Base-by-base conservation (phyloP, 805 yeast genomes). In the Candida yuanshanica region DNA sequence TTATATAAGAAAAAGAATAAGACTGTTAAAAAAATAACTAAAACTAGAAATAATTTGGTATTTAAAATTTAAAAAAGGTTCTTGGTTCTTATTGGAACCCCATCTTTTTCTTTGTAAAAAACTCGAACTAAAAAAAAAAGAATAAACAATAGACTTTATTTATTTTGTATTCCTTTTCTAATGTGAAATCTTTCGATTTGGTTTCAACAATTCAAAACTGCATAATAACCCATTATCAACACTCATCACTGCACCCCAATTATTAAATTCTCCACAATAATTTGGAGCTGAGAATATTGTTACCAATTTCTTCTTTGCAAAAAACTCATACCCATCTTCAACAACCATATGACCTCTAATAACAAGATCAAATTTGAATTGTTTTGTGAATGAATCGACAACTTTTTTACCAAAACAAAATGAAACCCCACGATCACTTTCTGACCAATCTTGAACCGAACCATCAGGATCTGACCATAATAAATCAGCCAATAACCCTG, bases 221-320 rank as follows among this genome's bases (percentile, higher is more conserved):
- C 99, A 93, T 45, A 93, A 68, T 49, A 93, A 71, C 55, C 91
- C 96, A 47, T 87, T 95, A 49, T 86, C 79, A 14, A 93, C 98
- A 52, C 95, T 83, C 97, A 93, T 89, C 4, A 91, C 97, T 1
- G 99, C 99, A 23, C 96, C 96, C 96, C 96, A 88, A 56, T 88
- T 88, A 59, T 89, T 70, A 44, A 69, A 69, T 41, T 69, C 74
- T 24, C 74, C 74, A 54, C 74, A 61, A 54, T 85, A 85, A 56
- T 85, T 85, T 4, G 95, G 95, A 4, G 93, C 95, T 46, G 81
- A 75, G 53, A 85, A 85, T 1, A 85, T 79, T 0, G 95, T 85
- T 1, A 85, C 93, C 42, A 85, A 65, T 57, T 79, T 79, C 52
- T 87, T 67, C 55, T 77, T 80, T 45, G 80, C 81, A 59, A 82